Evolutionary conservation across 257 asterid species (phyloP), one percentile per base, ranked within the genome.

Genomic region (Ilex aquifolium): DNA sequence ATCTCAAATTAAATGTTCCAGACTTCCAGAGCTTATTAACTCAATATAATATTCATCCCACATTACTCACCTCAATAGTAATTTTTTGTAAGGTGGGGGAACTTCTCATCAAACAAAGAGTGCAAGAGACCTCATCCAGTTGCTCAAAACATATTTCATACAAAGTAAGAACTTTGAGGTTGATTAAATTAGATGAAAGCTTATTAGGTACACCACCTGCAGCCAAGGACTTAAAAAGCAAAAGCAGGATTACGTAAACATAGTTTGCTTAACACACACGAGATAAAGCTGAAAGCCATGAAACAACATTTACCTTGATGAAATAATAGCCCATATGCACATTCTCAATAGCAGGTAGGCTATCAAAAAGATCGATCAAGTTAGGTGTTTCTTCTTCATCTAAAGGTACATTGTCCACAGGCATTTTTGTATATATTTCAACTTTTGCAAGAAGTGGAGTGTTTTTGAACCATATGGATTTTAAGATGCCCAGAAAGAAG

Each of bases 101-200:
- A 65, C 72, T 74, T 74, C 69, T 50, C 1, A 74, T 44, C 39
- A 65, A 36, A 59, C 60, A 69, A 69, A 69, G 64, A 61, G 32
- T 31, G 60, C 44, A 56, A 0, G 44, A 46, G 11, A 69, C 14
- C 60, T 59, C 74, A 13, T 0, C 54, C 48, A 44, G 14, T n/a
- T 52, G 57, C 32, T 58, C 56, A 36, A 74, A 2, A 39, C 60
- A 61, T 44, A 74, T 16, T 39, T 5, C 15, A 44, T 46, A 13
- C 32, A 74, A 1, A 7, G 16, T 7, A 31, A 74, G 58, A 56
- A 3, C 0, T 36, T 65, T 56, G 21, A 74, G 79, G 54, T 4
- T 27, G 46, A 15, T 17, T 12, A 62, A 31, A 61, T 31, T 29
- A 56, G 61, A 10, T 4, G 63, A 27, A 65, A 55, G 55, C 51